Evolutionary conservation across 1,284 basidiomycete genomes (phyloP).

Genomic region (Cystobasidium slooffiae): DNA sequence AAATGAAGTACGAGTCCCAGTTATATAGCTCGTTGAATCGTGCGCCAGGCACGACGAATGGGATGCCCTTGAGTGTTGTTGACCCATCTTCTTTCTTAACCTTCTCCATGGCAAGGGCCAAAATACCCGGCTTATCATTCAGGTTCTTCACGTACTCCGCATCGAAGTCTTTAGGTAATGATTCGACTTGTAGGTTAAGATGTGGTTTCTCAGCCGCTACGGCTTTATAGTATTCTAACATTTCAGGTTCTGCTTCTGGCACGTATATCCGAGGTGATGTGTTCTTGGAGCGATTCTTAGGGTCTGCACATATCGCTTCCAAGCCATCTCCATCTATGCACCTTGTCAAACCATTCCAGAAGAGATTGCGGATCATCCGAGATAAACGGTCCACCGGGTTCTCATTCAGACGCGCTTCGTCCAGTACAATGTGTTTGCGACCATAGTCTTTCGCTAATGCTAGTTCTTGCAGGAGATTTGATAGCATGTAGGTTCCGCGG

Average conservation of each 20-base stretch:
- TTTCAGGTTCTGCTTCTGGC: conserved; percentile 85
- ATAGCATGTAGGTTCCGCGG: conserved; percentile 93
- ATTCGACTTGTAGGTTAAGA: conserved; percentile 86
- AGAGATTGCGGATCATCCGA: conserved; percentile 96
- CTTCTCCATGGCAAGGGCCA: conserved; percentile 94
- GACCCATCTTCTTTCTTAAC: conserved; percentile 70
- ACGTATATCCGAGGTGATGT: conserved; percentile 83
- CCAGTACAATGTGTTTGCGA: conserved; percentile 93
- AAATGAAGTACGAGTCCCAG: conserved; percentile 94
- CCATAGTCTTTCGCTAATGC: conserved; percentile 95
- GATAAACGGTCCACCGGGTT: conserved; percentile 96
- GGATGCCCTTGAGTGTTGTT: conserved; percentile 84
- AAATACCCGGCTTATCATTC: conserved; percentile 89
- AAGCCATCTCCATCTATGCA: conserved; percentile 96
- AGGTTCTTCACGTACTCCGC: conserved; percentile 88
- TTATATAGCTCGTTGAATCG: conserved; percentile 68
- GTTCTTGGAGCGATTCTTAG: conserved; percentile 84
- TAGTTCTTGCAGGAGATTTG: conserved; percentile 97
- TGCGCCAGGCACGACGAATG: conserved; percentile 82
- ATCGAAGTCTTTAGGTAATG: conserved; percentile 81
- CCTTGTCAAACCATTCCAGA: conserved; percentile 96
- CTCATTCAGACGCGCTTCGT: conserved; percentile 92
- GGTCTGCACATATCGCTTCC: conserved; percentile 94
- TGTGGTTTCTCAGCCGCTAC: conserved; percentile 63
- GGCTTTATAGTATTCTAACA: conserved; percentile 84